A percentile compares a stretch with the other conserved stretches of the same genome.
These are phyloP conservation scores for Incumbomyces lentus DNA, from an alignment of 2,329 filamentous ascomycete genomes.

Conservation along the genomic window DNA sequence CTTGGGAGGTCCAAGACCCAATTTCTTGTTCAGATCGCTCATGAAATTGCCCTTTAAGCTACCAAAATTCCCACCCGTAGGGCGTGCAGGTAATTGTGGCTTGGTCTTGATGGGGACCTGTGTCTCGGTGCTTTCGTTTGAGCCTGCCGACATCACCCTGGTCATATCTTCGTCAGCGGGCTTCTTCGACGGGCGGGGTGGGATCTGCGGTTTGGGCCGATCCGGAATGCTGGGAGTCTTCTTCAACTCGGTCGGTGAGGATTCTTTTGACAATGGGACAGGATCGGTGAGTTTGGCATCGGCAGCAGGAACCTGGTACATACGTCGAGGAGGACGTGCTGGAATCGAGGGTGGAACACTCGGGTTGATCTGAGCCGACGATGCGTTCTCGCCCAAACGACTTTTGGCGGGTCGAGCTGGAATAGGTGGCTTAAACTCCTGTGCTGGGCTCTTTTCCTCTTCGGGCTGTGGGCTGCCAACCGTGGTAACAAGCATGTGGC, in stretches of 20 bases:
- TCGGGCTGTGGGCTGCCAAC: conserved; percentile 45
- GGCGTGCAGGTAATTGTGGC: conserved; percentile 68
- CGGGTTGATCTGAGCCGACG: conserved; percentile 16
- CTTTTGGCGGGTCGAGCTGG: conserved; percentile 23
- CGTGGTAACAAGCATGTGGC: conserved; percentile 66
- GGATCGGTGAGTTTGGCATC: conserved; percentile 27
- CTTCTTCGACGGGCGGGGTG: conserved; percentile 52
- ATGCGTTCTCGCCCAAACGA: conserved; percentile 18
- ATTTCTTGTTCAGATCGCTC: conserved; percentile 80
- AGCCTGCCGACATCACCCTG: conserved; percentile 29
- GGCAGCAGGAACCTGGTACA: conserved; percentile 24
- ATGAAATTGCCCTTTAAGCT: conserved; percentile 85
- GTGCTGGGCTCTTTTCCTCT: conserved; percentile 31
- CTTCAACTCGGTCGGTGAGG: conserved; percentile 40
- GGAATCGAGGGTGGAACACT: conserved; percentile 20
- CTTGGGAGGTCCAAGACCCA: conserved; percentile 77
- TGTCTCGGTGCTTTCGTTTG: conserved; percentile 28
- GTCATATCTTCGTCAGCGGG: conserved; percentile 26
- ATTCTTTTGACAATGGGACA: conserved; percentile 22
- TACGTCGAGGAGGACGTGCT: conserved; percentile 25
- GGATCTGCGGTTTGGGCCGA: conserved; percentile 55
- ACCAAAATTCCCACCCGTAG: conserved; percentile 72
- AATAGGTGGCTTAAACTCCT: conserved; percentile 23
- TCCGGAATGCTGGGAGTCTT: conserved; percentile 46
- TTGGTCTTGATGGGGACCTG: conserved; percentile 55